Evolutionary conservation across 345 rosid genomes (phyloP).

Genomic region (Xanthoceras sorbifolium): DNA sequence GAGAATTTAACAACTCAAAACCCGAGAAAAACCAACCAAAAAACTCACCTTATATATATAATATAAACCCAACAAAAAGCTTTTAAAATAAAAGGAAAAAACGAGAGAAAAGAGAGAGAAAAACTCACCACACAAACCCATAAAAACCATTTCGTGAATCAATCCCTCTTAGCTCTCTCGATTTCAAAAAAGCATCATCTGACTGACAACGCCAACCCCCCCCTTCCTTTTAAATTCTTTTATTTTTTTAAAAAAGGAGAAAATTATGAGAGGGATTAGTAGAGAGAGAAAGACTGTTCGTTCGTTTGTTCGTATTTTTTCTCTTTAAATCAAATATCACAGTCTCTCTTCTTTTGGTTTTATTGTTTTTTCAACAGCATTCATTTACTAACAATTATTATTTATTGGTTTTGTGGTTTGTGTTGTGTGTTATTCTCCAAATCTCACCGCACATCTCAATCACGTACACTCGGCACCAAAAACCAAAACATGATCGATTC

Average conservation of each 20-base stretch:
- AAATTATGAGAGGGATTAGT: conserved; percentile 16
- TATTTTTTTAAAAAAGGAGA: conserved; percentile 10
- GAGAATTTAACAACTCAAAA: neutral
- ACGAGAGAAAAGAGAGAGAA: neutral
- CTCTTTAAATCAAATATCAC: conserved; percentile 22
- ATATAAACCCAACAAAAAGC: neutral
- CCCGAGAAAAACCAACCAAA: too few relatives aligned
- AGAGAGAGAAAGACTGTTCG: conserved; percentile 32
- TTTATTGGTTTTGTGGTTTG: neutral
- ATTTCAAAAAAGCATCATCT: conserved; percentile 25
- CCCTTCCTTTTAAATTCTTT: neutral
- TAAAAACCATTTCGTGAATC: conserved; percentile 27
- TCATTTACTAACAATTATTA: conserved; percentile 13
- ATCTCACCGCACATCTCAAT: conserved; percentile 69
- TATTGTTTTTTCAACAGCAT: conserved; percentile 16
- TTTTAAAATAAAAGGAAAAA: neutral
- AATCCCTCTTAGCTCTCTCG: conserved; percentile 24
- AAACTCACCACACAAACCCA: conserved; percentile 12
- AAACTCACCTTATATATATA: too few relatives aligned
- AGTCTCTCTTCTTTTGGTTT: conserved; percentile 26
- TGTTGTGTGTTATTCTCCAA: conserved; percentile 29
- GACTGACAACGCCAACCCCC: conserved; percentile 43
- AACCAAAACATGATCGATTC: conserved; percentile 16
- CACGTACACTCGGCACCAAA: conserved; percentile 30
- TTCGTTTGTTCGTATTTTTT: conserved; percentile 37